Conservation (phyloP, 306 rosid species). For the Acmispon strigosus region DNA sequence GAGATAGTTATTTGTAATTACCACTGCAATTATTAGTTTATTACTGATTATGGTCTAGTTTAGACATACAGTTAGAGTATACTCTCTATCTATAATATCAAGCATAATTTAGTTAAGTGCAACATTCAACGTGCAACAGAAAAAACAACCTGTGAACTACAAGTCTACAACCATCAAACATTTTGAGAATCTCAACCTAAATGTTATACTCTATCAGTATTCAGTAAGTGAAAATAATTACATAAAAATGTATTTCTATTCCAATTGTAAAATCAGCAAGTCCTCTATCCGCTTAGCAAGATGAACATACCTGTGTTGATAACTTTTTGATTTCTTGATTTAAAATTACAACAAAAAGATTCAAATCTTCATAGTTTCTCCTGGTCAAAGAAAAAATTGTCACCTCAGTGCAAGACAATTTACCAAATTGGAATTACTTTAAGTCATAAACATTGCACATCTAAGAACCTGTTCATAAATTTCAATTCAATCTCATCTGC, state of each 20-base stretch:
- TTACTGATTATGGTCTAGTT: not conserved
- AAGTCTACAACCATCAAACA: not conserved
- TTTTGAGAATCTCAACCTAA: not conserved
- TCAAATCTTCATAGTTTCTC: slow-evolving; percentile 88
- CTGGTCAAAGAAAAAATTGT: slow-evolving; percentile 30
- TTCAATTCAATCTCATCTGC: slow-evolving; percentile 95
- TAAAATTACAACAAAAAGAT: slow-evolving; percentile 62
- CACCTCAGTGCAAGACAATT: not conserved
- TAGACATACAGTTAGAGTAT: not conserved
- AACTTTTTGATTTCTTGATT: slow-evolving; percentile 89
- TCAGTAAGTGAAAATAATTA: not conserved
- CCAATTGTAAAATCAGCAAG: slow-evolving; percentile 6
- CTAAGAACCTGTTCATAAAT: slow-evolving; percentile 86
- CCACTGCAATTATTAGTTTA: not conserved
- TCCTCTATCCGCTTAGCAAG: slow-evolving; percentile 4
- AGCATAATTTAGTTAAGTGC: not conserved
- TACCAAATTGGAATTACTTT: not conserved
- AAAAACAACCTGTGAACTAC: not conserved
- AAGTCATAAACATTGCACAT: slow-evolving; percentile 10
- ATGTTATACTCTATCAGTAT: not conserved
- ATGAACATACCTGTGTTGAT: slow-evolving; percentile 67
- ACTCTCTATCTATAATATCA: not conserved
- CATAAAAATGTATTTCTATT: not conserved
- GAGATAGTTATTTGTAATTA: not conserved
- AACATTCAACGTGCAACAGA: not conserved